Evolutionary conservation across 192 early-diverging fungal species (phyloP).

Genomic region (Mortierella alpina): DNA sequence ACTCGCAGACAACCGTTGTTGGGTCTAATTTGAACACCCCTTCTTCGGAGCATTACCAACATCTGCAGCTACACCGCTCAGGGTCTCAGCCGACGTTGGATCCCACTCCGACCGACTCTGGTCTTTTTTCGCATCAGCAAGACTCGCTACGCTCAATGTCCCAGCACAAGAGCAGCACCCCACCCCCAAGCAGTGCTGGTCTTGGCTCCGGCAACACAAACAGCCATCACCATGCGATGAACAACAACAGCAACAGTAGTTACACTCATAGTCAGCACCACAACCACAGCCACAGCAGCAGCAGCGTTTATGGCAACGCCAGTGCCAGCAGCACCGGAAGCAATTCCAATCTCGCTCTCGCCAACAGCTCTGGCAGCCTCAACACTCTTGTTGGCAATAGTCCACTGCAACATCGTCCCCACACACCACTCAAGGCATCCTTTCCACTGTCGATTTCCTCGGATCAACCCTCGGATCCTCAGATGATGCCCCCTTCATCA

Average conservation of each 20-base stretch:
- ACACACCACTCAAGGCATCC: conserved; percentile 38
- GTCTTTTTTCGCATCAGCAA: background rate
- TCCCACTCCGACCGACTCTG: background rate
- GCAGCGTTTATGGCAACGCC: conserved; percentile 4
- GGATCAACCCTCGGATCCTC: conserved; percentile 24
- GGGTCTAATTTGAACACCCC: conserved; percentile 6
- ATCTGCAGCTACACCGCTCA: conserved; percentile 2
- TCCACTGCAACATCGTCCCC: conserved; percentile 34
- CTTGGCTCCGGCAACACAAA: conserved; percentile 6
- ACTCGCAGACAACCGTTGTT: conserved; percentile 15
- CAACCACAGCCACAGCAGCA: background rate
- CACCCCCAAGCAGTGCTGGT: conserved; percentile 1
- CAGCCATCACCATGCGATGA: background rate
- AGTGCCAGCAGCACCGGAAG: background rate
- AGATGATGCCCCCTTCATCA: conserved; percentile 8
- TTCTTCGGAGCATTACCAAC: conserved; percentile 4
- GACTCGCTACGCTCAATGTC: background rate
- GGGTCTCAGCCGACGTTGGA: background rate
- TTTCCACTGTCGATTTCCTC: conserved; percentile 27
- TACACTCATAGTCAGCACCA: background rate
- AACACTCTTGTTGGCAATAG: conserved; percentile 12
- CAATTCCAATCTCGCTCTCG: conserved; percentile 1
- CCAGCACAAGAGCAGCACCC: background rate
- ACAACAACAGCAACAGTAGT: background rate
- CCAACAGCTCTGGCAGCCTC: conserved; percentile 24